Conservation (phyloP, 257 asterid species). For the Plectranthus barbatus region DNA sequence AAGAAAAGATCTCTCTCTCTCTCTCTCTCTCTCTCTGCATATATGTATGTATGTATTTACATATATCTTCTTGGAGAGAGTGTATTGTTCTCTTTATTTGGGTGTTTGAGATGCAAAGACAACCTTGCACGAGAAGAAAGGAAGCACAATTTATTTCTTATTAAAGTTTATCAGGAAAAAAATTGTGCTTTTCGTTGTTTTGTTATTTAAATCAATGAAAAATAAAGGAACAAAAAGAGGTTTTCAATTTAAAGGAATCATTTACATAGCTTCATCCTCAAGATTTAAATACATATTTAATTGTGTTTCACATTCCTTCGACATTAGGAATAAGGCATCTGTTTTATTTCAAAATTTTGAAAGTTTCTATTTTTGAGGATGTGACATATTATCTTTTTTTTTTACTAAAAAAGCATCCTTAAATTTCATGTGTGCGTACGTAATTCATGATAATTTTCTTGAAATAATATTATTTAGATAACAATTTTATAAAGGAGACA, state of each 20-base stretch:
- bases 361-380: not conserved
- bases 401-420: not conserved
- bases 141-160: conserved; percentile 37
- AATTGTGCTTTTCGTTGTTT: conserved; percentile 26
- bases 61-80: conserved; percentile 27
- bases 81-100: conserved; percentile 20
- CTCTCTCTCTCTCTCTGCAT: not conserved
- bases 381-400: not conserved
- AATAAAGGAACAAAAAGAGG: conserved; percentile 17
- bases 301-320: conserved; percentile 18
- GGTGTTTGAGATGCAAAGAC: conserved; percentile 33
- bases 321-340: conserved; percentile 34
- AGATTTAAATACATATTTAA: conserved; percentile 1
- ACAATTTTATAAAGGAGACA: not conserved
- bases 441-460: not conserved
- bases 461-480: not conserved
- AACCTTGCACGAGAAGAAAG: conserved; percentile 60
- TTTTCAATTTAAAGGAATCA: conserved; percentile 25
- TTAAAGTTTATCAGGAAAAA: conserved; percentile 11
- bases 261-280: conserved; percentile 27
- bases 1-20: not conserved
- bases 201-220: conserved; percentile 17
- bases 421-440: not conserved
- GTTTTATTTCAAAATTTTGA: conserved; percentile 25
- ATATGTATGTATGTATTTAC: not conserved